Conservation (phyloP, 2,329 filamentous ascomycete species). For the Hypoxylon sp. region DNA sequence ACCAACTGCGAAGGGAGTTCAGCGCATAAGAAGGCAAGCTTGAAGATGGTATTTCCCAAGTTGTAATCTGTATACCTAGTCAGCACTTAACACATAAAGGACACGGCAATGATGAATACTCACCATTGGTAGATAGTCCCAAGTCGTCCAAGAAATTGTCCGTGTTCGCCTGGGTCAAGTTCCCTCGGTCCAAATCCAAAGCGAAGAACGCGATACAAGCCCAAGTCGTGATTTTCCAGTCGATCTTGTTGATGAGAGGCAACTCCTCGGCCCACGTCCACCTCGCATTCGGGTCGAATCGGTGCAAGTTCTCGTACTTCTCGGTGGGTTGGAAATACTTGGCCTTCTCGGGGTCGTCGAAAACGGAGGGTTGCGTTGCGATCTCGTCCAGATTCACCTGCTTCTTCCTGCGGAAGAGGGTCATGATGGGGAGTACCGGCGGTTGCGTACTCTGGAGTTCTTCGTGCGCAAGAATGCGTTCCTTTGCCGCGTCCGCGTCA, state of each 20-base stretch:
- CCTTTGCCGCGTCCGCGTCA: slow-evolving; percentile 16
- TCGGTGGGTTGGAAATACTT: slow-evolving; percentile 47
- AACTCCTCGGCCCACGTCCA: slow-evolving; percentile 47
- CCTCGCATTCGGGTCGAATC: slow-evolving; percentile 44
- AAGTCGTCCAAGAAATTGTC: slow-evolving; percentile 48
- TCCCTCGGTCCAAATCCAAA: slow-evolving; percentile 59
- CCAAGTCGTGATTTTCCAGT: slow-evolving; percentile 59
- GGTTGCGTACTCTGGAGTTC: slow-evolving; percentile 39
- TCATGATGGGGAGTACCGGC: slow-evolving; percentile 38
- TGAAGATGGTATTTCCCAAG: slow-evolving; percentile 32
- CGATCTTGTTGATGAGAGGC: slow-evolving; percentile 51
- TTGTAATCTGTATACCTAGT: slow-evolving; percentile 28
- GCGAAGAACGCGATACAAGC: slow-evolving; percentile 64
- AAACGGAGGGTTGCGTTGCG: slow-evolving; percentile 56
- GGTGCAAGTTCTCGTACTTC: slow-evolving; percentile 46
- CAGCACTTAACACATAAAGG: slow-evolving; percentile 29
- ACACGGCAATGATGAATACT: neutral
- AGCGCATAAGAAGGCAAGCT: slow-evolving; percentile 32
- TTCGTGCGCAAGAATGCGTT: slow-evolving; percentile 23
- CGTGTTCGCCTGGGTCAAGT: slow-evolving; percentile 51
- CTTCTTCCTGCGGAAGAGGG: slow-evolving; percentile 36
- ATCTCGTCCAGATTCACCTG: slow-evolving; percentile 37
- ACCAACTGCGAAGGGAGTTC: slow-evolving; percentile 40
- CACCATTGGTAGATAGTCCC: slow-evolving; percentile 46
- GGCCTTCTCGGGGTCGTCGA: slow-evolving; percentile 51